Evolutionary conservation across 257 asterid genomes (phyloP).

Genomic region (Solanum acaule): DNA sequence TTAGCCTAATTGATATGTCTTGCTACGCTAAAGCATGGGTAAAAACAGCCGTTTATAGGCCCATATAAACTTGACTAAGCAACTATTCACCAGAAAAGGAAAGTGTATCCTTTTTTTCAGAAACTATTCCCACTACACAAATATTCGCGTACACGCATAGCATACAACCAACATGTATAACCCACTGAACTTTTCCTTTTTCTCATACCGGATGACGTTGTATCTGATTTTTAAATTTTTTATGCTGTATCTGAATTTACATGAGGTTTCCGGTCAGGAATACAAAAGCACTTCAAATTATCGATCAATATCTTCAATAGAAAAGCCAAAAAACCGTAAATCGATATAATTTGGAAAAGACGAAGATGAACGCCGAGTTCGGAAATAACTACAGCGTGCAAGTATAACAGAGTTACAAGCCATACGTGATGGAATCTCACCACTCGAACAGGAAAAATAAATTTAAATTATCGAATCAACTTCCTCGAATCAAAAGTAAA

Average conservation of each 20-base stretch:
- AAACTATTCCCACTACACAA: background rate
- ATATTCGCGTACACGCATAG: background rate
- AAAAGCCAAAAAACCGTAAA: background rate
- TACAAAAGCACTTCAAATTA: background rate
- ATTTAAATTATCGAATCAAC: background rate
- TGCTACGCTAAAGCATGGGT: background rate
- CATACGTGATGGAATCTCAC: background rate
- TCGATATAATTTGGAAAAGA: background rate
- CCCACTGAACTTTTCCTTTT: background rate
- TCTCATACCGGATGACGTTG: background rate
- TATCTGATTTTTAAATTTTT: background rate
- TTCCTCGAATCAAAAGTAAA: background rate
- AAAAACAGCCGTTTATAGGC: background rate
- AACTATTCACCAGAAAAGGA: background rate
- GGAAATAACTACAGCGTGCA: background rate
- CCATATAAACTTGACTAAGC: background rate
- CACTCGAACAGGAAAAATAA: background rate
- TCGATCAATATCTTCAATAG: background rate
- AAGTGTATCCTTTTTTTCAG: background rate
- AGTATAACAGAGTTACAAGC: background rate
- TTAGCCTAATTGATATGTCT: background rate
- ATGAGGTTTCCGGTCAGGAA: background rate
- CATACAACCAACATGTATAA: background rate
- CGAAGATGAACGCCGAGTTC: background rate
- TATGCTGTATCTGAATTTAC: background rate